Evolutionary conservation across 306 rosid genomes (phyloP).

Genomic region (Prunus padus): DNA sequence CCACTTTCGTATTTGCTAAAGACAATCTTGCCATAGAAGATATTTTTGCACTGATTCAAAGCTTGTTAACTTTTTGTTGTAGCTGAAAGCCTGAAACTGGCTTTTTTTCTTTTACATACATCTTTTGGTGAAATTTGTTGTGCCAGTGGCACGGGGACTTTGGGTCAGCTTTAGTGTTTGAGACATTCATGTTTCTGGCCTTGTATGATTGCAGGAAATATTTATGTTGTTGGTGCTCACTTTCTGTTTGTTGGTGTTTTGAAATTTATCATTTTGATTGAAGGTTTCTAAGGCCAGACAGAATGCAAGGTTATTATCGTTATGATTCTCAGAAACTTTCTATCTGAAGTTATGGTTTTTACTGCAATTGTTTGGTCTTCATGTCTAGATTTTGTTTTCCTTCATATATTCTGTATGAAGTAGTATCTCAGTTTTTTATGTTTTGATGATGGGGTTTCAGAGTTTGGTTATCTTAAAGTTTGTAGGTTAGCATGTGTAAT

Average conservation of each 20-base stretch:
- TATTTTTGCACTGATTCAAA: no score
- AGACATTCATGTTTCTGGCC: neutral
- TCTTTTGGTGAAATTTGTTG: neutral
- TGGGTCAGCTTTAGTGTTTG: slow-evolving; percentile 37
- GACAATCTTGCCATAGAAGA: no score
- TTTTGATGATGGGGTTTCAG: neutral
- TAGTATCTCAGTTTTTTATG: neutral
- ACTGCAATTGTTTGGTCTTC: neutral
- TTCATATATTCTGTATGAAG: neutral
- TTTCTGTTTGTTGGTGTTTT: slow-evolving; percentile 27
- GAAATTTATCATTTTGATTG: slow-evolving; percentile 17
- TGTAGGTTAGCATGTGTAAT: neutral
- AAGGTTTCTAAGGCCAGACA: slow-evolving; percentile 50
- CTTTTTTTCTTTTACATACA: neutral
- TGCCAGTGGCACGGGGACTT: neutral
- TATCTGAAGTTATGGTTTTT: slow-evolving; percentile 17
- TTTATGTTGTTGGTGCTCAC: slow-evolving; percentile 17
- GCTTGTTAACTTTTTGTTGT: no score
- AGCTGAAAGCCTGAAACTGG: no score
- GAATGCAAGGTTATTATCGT: slow-evolving; percentile 79
- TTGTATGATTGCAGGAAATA: neutral
- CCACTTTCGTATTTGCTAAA: no score
- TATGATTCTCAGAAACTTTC: slow-evolving; percentile 21
- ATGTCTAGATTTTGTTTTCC: slow-evolving; percentile 1
- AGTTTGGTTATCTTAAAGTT: neutral